Evolutionary conservation across 805 yeast genomes (phyloP), one percentile per base, ranked within the genome.

Genomic region (Cyberlindnera suaveolens): DNA sequence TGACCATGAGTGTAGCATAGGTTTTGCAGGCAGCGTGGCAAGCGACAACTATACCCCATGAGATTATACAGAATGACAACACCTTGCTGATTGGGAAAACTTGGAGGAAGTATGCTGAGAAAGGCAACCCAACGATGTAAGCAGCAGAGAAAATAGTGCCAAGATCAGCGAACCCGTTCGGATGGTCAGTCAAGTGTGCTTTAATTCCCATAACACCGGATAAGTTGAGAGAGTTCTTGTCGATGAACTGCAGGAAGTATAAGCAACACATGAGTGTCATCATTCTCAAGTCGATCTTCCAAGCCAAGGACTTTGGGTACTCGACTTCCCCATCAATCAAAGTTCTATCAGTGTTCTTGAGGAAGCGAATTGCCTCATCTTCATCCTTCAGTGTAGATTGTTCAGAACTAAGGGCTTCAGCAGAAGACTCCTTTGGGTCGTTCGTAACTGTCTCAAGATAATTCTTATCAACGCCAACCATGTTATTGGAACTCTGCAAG

Each of bases 201-300:
- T 71, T 74, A 53, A 78, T 75, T 1, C 83, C 83, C 83, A 79
- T 77, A 1, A 78, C 77, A 3, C 79, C 80, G 4, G 83, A 77
- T 51, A 77, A 78, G 47, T 77, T 77, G 33, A 74, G 58, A 38
- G 77, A 58, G 5, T 75, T 66, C 48, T 77, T 78, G 50, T 78
- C 85, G 43, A 78, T 57, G 49, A 73, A 75, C 61, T 77, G 80
- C 17, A 77, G 60, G 41, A 77, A 68, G 51, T 78, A 78, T 23
- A 74, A 65, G 23, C 64, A 56, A 48, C 80, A 72, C 42, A 78
- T 52, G 27, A 76, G 17, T 19, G 53, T 49, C n/a, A 51, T 11
- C 8, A 51, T 31, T n/a, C 34, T 38, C 4, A 39, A 15, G 16
- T 51, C 54, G 10, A 51, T 14, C 35, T 51, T 51, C 31, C 47